phyloP scores from a whole-genome alignment of 257 asterid species.

The Solanum tacnaense region DNA sequence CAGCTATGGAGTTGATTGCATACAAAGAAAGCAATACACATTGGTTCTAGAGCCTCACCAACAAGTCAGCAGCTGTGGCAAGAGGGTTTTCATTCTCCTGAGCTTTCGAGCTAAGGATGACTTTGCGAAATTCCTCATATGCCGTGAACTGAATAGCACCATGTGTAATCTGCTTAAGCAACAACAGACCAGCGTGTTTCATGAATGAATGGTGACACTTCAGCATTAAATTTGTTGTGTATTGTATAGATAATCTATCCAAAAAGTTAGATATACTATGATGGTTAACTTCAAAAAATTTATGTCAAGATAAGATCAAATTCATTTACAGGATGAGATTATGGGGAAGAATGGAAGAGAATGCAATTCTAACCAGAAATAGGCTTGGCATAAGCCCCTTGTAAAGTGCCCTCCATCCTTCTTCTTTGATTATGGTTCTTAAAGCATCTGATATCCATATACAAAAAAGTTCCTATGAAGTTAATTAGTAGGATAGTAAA shows the following conservation, averaged over 20 bases:
- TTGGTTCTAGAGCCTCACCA: constrained; percentile 48
- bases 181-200: constrained; percentile 16
- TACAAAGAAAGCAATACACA: constrained; percentile 1
- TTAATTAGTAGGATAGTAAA: neutral
- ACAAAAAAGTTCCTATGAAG: neutral
- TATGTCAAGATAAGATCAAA: neutral
- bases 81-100: constrained; percentile 17
- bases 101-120: constrained; percentile 30
- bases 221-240: neutral
- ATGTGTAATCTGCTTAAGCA: constrained; percentile 83
- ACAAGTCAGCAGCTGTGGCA: constrained; percentile 20
- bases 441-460: constrained; percentile 60
- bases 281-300: neutral
- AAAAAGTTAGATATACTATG: neutral
- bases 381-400: constrained; percentile 88
- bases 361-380: constrained; percentile 46
- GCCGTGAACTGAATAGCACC: constrained; percentile 95
- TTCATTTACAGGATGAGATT: neutral
- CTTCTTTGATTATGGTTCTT: constrained; percentile 78
- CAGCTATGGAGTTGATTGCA: neutral
- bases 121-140: constrained; percentile 84
- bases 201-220: neutral
- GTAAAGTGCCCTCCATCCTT: constrained; percentile 91
- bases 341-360: neutral
- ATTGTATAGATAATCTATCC: neutral